Evolutionary conservation across 441 rosid species (phyloP), one percentile per base, ranked within the genome.

Genomic region (Populus hybrid): DNA sequence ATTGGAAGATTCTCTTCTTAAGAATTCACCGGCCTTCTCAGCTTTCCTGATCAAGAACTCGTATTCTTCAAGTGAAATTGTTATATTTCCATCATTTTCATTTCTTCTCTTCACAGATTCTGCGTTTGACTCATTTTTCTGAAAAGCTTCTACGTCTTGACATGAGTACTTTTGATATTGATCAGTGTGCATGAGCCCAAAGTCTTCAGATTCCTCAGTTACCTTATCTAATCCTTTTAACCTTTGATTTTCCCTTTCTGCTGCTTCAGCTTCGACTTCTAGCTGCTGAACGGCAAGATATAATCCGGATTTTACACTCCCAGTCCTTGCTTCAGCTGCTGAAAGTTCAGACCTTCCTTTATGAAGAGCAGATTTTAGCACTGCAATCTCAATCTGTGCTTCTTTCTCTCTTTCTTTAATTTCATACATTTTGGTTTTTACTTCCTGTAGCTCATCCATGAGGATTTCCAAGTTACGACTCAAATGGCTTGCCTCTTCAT

Each of bases 261-360:
- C 77, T 65, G 83, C 85, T 9, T 77, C 88, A 1, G 85, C 86
- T 82, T 88, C 87, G 0, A 75, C 71, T 3, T 80, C 79, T 40
- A 86, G 80, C 70, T 83, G 82, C 78, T 88, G 85, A 40, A 81
- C 82, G 23, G 86, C 85, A 68, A 69, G 89, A 73, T 80, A 77
- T 16, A 75, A 76, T n/a, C 87, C 82, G 24, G 86, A 81, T 65
- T 77, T 81, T 5, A 72, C 46, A 57, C 82, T 81, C n/a, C 75
- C 75, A 0, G 79, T 78, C 75, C 82, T 84, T 75, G 78, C 80
- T 79, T 84, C 86, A 30, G 81, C 85, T 42, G 85, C 87, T 50
- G 81, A 84, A 20, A 80, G 32, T 67, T 67, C 81, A 3, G 87
- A 78, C 67, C 85, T 79, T 35, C 61, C 81, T 71, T 69, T 81